These are phyloP conservation scores for Glycine soja DNA, from an alignment of 306 rosid species.

Conservation along the genomic window DNA sequence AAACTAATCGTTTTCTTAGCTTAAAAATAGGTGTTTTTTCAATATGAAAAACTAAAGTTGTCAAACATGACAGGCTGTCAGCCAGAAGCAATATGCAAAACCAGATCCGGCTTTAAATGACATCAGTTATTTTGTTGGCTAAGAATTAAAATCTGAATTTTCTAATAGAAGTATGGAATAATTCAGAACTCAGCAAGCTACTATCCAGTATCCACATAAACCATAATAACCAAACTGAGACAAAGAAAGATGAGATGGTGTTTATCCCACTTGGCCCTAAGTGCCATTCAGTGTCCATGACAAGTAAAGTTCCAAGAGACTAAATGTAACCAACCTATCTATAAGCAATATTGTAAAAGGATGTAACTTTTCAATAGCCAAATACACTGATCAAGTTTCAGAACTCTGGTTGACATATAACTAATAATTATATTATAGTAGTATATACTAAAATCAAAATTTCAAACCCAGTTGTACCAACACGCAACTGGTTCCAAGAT, in stretches of 20 bases:
- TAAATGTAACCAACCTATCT: not conserved
- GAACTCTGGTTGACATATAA: not conserved
- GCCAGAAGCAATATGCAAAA: not conserved
- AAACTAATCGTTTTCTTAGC: not conserved
- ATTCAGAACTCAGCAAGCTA: not conserved
- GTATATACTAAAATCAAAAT: not conserved
- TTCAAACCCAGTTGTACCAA: not conserved
- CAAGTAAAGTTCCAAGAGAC: slow-evolving; percentile 14
- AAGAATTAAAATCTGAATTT: not conserved
- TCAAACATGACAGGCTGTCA: not conserved
- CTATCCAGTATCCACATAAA: slow-evolving; percentile 10
- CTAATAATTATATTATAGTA: not conserved
- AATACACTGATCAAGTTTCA: not conserved
- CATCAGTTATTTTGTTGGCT: not conserved
- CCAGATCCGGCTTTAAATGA: slow-evolving; percentile 18
- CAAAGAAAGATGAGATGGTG: not conserved
- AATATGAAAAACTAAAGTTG: not conserved
- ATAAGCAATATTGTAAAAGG: not conserved
- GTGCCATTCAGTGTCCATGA: not conserved
- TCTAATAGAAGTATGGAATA: not conserved
- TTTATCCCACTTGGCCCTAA: slow-evolving; percentile 7
- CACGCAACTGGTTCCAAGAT: slow-evolving; percentile 6
- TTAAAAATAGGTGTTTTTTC: not conserved
- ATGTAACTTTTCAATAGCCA: not conserved
- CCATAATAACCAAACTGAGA: slow-evolving; percentile 6